Base-by-base conservation (phyloP, 2,329 filamentous ascomycete genomes). In the Calonectria hawksworthii region DNA sequence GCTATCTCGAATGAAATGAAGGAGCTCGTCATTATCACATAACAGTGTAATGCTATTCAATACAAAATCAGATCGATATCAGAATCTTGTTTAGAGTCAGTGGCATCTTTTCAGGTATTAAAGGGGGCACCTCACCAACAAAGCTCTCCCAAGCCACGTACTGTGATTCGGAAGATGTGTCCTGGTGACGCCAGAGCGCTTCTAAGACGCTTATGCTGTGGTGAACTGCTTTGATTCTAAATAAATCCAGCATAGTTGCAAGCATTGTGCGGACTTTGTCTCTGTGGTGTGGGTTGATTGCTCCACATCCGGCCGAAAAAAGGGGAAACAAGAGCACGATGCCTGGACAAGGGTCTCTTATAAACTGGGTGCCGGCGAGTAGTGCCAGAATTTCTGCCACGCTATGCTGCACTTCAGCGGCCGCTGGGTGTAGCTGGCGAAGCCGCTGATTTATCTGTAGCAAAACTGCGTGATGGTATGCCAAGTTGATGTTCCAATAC, bases 1-100 rank as follows among this genome's bases (percentile, higher is more conserved):
- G 50, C 34, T 10, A 72, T 72, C 21, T 72, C 69, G 26, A 51
- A 56, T 4, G 61, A 72, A 30, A 72, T 72, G 69, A 72, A 66
- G n/a, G 44, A 47, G 21, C 44, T 47, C 23, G 50, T 54, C 34
- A 23, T 36, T 66, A 9, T 28, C 23, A 28, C 14, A 66, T n/a
- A 26, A 68, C 1, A 10, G n/a, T n/a, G n/a, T 2, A 5, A 10
- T 10, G 18, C 26, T 18, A 5, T 9, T 71, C 50, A 71, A 51
- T 71, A 71, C 32, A 71, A 38, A 13, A 71, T 71, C 3, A 71
- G 26, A 41, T 71, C 69, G 21, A 71, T 8, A 28, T 66, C n/a
- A 8, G 7, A 6, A 28, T 64, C 69, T 71, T 28, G 10, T 23
- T 71, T 28, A 54, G 32, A 28, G 5, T 56, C 3, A 26, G 18